Percentiles rank a stretch among this genome's conserved stretches.
These are phyloP conservation scores for Aspergillus spinulosporus DNA, from an alignment of 2,329 filamentous ascomycete genomes.

Conservation along the genomic window DNA sequence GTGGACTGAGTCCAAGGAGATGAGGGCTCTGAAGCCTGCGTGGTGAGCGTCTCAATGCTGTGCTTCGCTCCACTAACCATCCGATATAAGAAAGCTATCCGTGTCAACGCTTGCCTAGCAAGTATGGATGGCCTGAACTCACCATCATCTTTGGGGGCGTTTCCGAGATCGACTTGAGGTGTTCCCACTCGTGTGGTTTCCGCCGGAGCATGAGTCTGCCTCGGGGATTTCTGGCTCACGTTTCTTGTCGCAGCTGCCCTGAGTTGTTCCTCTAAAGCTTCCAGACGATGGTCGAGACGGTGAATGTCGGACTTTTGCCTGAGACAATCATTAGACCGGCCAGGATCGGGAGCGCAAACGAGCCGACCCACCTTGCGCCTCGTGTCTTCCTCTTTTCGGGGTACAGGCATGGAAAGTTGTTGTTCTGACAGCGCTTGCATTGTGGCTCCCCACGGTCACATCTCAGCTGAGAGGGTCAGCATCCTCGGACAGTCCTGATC, in stretches of 20 bases:
- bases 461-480: background rate
- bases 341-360: background rate
- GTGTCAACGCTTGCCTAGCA: background rate
- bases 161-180: background rate
- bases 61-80: constrained; percentile 8
- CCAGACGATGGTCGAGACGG: constrained; percentile 3
- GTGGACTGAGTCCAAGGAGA: constrained; percentile 3
- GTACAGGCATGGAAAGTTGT: background rate
- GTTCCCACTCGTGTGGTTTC: background rate
- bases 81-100: background rate
- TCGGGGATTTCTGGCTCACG: background rate
- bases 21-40: background rate
- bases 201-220: too few species aligned
- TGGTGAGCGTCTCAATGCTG: constrained; percentile 7
- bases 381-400: constrained; percentile 1
- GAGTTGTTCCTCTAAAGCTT: constrained; percentile 1
- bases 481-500: background rate
- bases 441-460: constrained; percentile 6
- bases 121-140: background rate
- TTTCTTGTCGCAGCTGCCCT: background rate
- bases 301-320: constrained; percentile 1
- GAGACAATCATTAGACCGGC: background rate
- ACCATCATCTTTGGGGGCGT: background rate
- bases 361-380: background rate
- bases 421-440: constrained; percentile 2